Evolutionary conservation across 768 basidiomycete genomes (phyloP).

Genomic region (Trametes cinnabarina): DNA sequence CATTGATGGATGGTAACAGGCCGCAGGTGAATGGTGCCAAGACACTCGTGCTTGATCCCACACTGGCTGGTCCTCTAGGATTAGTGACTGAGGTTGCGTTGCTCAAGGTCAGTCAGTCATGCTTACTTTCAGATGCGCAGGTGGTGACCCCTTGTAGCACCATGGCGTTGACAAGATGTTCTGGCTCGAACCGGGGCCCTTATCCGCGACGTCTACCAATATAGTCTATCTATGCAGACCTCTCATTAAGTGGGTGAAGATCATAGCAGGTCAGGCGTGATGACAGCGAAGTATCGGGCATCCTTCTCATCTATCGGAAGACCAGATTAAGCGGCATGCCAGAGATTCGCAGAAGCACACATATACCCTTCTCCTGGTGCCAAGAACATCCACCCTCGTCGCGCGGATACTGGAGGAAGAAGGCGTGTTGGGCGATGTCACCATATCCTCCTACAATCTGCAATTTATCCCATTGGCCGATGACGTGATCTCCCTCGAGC

Average conservation of each 20-base stretch:
- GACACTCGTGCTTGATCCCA: slow-evolving; percentile 90
- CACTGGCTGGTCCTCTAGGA: slow-evolving; percentile 87
- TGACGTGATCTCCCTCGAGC: slow-evolving; percentile 89
- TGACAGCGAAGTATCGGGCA: neutral
- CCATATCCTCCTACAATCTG: slow-evolving; percentile 81
- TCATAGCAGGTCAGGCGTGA: slow-evolving; percentile 76
- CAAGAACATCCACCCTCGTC: slow-evolving; percentile 83
- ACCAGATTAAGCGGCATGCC: slow-evolving; percentile 85
- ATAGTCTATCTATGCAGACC: slow-evolving; percentile 93
- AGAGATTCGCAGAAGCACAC: slow-evolving; percentile 71
- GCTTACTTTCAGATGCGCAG: neutral
- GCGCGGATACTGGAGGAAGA: slow-evolving; percentile 88
- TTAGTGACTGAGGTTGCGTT: slow-evolving; percentile 93
- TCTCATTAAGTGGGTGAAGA: slow-evolving; percentile 77
- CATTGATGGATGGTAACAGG: neutral
- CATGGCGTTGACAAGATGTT: slow-evolving; percentile 99
- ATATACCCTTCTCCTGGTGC: slow-evolving; percentile 86
- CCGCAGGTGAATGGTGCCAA: slow-evolving; percentile 86
- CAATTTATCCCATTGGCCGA: slow-evolving; percentile 93
- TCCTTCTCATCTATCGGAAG: slow-evolving; percentile 44
- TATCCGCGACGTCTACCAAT: slow-evolving; percentile 80
- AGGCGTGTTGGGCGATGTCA: slow-evolving; percentile 95
- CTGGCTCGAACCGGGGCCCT: slow-evolving; percentile 91
- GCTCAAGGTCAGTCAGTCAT: slow-evolving; percentile 63
- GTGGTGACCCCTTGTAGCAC: slow-evolving; percentile 52